Evolutionary conservation across 192 early-diverging fungal genomes (phyloP).

Genomic region (Pilobolus umbonatus): DNA sequence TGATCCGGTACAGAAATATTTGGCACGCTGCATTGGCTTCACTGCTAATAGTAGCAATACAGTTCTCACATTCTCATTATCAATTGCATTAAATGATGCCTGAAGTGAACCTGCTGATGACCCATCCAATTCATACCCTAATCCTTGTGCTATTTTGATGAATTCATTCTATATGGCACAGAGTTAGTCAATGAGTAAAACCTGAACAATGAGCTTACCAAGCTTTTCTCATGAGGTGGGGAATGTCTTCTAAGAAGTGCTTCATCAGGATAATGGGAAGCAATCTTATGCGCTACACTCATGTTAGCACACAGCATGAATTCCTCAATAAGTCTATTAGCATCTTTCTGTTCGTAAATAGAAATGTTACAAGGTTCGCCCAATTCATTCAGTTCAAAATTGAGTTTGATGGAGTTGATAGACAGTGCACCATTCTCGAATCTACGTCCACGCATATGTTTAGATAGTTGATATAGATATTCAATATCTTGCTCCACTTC

Average conservation of each 20-base stretch:
- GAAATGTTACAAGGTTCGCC: slow-evolving; percentile 84
- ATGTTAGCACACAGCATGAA: slow-evolving; percentile 99
- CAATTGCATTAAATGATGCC: slow-evolving; percentile 53
- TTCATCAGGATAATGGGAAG: slow-evolving; percentile 82
- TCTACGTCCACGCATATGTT: slow-evolving; percentile 70
- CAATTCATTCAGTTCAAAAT: slow-evolving; percentile 81
- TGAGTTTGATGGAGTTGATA: slow-evolving; percentile 86
- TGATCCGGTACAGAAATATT: slow-evolving; percentile 96
- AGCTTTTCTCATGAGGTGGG: slow-evolving; percentile 54
- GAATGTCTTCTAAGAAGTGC: slow-evolving; percentile 87
- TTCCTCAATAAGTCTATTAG: slow-evolving; percentile 96
- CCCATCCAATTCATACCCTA: slow-evolving; percentile 75
- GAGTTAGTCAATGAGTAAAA: too few species aligned
- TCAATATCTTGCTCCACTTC: slow-evolving; percentile 28
- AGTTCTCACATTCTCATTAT: slow-evolving; percentile 45
- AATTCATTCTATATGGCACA: slow-evolving; percentile 48
- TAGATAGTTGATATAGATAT: slow-evolving; percentile 53
- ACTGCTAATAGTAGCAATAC: slow-evolving; percentile 81
- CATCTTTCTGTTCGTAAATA: slow-evolving; percentile 89
- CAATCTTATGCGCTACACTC: slow-evolving; percentile 89
- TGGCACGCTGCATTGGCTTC: slow-evolving; percentile 98
- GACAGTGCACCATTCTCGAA: slow-evolving; percentile 87
- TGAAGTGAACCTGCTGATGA: slow-evolving; percentile 55
- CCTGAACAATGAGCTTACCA: slow-evolving; percentile 18
- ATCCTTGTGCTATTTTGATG: slow-evolving; percentile 34